Evolutionary conservation across 495 filamentous ascomycete genomes (phyloP).

Genomic region (Echria macrotheca): DNA sequence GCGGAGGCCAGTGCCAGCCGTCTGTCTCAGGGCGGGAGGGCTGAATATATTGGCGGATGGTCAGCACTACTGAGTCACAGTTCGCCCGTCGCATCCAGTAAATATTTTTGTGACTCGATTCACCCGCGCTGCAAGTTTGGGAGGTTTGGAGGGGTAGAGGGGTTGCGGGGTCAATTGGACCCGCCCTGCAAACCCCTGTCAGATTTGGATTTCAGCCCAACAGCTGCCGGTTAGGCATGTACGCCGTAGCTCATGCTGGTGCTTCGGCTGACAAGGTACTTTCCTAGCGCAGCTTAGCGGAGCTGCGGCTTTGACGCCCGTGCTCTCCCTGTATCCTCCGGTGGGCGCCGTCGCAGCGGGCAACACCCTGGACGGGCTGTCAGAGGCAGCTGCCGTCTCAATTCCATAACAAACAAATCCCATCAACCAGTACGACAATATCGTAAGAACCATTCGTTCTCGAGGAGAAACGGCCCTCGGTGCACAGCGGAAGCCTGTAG

Average conservation of each 20-base stretch:
- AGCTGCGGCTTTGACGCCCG: conserved; percentile 19
- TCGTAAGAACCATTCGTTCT: not conserved
- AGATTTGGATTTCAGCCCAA: not conserved
- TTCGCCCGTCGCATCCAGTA: not conserved
- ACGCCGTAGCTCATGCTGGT: not conserved
- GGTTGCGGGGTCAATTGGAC: conserved; percentile 16
- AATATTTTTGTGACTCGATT: conserved; percentile 28
- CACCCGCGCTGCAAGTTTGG: not conserved
- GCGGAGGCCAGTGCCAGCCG: too few relatives aligned
- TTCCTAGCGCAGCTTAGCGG: too few relatives aligned
- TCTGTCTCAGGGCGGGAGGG: too few relatives aligned
- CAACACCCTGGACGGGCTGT: conserved; percentile 8
- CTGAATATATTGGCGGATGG: not conserved
- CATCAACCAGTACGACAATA: not conserved
- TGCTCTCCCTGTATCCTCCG: conserved; percentile 13
- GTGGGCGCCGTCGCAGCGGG: conserved; percentile 18
- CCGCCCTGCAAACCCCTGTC: not conserved
- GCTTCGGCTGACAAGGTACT: too few relatives aligned
- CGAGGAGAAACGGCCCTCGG: not conserved
- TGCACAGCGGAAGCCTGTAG: too few relatives aligned
- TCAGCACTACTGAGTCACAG: conserved; percentile 16
- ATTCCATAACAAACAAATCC: conserved; percentile 16
- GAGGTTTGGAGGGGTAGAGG: conserved; percentile 20
- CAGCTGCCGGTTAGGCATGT: too few relatives aligned
- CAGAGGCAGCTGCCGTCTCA: not conserved